Base-by-base conservation (phyloP, 306 rosid genomes). In the Delonix regia region DNA sequence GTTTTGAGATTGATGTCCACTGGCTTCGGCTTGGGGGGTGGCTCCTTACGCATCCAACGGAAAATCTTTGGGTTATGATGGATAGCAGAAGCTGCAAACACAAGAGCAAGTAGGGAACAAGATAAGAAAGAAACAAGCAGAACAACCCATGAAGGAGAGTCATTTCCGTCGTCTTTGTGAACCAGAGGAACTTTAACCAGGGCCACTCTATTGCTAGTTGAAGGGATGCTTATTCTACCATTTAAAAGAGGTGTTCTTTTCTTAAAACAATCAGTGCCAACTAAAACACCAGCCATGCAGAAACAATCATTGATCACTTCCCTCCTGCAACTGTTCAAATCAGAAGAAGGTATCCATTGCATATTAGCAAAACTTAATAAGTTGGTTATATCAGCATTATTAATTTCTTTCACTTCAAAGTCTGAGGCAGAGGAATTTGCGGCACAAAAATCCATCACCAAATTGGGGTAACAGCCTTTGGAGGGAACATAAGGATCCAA, bases 401-500 rank as follows among this genome's bases (percentile, higher is more conserved):
- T 47, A 47, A 83, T 52, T 18, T 6, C 42, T 2, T 6, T 41
- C 63, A 86, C 65, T 1, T 7, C 25, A 9, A 62, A 61, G 59
- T 80, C 14, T 5, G 49, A 30, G 30, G 71, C 24, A n/a, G 83
- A 55, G 14, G 83, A 69, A 83, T 74, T 53, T 51, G 62, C 1
- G 21, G 78, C 41, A 70, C 89, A 86, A 25, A 83, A 86, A 51
- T 86, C 82, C 81, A 38, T 24, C 9, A 6, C 78, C 57, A 64
- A 9, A 4, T 42, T 13, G 6, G 83, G 83, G 38, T 83, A 78
- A 57, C 89, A 83, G 9, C 89, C 89, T 78, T 78, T 86, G 47
- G 82, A 83, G 22, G 87, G 85, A 30, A 5, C 62, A 69, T 9
- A 22, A 62, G 85, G 82, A 78, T 86, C 83, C 0, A 55, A 76